These are phyloP conservation scores for Tanozyma kutaoensis DNA, from an alignment of 805 yeast genomes.

Conservation along the genomic window DNA sequence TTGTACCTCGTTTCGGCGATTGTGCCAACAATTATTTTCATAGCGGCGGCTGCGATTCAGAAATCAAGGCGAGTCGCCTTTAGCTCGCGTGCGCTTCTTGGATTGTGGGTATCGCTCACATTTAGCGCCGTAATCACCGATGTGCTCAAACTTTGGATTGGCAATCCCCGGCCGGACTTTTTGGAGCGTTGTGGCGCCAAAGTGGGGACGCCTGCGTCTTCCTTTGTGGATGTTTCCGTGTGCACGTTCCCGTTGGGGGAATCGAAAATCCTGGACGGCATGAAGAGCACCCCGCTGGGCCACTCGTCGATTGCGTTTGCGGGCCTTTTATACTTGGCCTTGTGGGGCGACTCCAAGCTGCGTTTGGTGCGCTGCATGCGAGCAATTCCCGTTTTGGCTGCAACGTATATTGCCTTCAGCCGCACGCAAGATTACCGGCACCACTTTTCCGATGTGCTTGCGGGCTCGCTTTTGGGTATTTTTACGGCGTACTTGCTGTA, in stretches of 20 bases:
- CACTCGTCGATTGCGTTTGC: constrained; percentile 42
- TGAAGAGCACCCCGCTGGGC: constrained; percentile 46
- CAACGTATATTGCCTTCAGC: constrained; percentile 12
- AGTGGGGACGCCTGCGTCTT: constrained; percentile 4
- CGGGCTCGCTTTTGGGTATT: constrained; percentile 18
- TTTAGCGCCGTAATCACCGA: constrained; percentile 2
- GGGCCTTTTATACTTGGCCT: constrained; percentile 31
- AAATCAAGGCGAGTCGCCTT: constrained; percentile 4
- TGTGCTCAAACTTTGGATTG: constrained; percentile 3
- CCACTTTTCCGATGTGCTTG: constrained; percentile 19
- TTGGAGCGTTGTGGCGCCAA: constrained; percentile 3
- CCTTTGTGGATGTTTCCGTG: constrained; percentile 9
- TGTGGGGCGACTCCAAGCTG: constrained; percentile 36
- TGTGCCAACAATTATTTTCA: too few species aligned
- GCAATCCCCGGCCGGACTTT: constrained; percentile 3
- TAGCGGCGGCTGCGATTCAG: constrained; percentile 8
- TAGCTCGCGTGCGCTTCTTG: constrained; percentile 1
- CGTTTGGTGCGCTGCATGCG: constrained; percentile 2
- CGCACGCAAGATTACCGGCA: constrained; percentile 16
- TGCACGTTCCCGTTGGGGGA: constrained; percentile 14
- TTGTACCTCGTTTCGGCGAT: constrained; percentile 15
- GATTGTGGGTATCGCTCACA: constrained; percentile 2
- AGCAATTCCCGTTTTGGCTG: constrained; percentile 9
- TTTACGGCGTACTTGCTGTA: constrained; percentile 6
- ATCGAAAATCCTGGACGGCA: constrained; percentile 30